These are phyloP conservation scores for Hypoxylon sp. DNA, from an alignment of 2,329 filamentous ascomycete genomes.

Conservation along the genomic window DNA sequence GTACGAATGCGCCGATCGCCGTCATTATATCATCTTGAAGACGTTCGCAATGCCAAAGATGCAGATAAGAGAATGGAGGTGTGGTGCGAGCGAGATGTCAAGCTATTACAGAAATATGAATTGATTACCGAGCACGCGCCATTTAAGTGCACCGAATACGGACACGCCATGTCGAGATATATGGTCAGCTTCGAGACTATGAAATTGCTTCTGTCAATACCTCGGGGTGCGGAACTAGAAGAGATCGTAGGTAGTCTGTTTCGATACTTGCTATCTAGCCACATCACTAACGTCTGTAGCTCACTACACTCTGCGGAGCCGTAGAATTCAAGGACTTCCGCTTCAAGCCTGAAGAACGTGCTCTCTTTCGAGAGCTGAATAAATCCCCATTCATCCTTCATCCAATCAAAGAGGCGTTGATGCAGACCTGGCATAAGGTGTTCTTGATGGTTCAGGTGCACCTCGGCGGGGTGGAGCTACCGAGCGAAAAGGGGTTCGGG, in stretches of 20 bases:
- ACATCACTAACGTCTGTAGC: conserved; percentile 58
- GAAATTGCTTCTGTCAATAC: conserved; percentile 74
- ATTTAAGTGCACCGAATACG: conserved; percentile 77
- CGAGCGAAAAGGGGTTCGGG: conserved; percentile 67
- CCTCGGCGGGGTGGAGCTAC: conserved; percentile 74
- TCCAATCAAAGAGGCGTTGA: conserved; percentile 76
- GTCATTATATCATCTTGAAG: conserved; percentile 74
- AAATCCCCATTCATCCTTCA: conserved; percentile 76
- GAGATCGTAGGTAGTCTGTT: conserved; percentile 72
- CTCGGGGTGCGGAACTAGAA: conserved; percentile 70
- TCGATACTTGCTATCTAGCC: neutral
- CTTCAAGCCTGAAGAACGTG: conserved; percentile 76
- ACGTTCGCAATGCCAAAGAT: conserved; percentile 60
- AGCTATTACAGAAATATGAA: conserved; percentile 69
- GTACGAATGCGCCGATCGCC: conserved; percentile 80
- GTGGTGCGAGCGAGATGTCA: conserved; percentile 78
- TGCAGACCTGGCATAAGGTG: conserved; percentile 77
- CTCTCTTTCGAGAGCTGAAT: conserved; percentile 78
- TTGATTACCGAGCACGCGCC: conserved; percentile 64
- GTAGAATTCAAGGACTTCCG: conserved; percentile 79
- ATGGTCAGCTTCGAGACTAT: conserved; percentile 85
- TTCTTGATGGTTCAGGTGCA: conserved; percentile 82
- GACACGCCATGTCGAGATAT: conserved; percentile 85
- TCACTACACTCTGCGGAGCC: conserved; percentile 75
- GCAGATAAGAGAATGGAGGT: conserved; percentile 75